phyloP scores from a whole-genome alignment of 306 rosid species.

The Comarum palustre region DNA sequence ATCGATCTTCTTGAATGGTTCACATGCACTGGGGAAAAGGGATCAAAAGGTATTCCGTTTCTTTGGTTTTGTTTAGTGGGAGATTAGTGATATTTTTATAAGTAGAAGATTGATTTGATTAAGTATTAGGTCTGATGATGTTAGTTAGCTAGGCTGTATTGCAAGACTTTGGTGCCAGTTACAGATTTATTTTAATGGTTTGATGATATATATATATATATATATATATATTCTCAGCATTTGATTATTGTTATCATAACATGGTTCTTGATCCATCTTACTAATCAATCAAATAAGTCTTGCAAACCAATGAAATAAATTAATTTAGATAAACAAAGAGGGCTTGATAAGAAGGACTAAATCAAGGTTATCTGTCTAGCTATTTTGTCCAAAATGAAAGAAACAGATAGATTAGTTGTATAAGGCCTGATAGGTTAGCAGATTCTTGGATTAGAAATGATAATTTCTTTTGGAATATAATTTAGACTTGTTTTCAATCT shows the following conservation, averaged over 20 bases:
- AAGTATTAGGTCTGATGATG: conserved; percentile 18
- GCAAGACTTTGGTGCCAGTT: conserved; percentile 4
- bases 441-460: no score
- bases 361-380: no score
- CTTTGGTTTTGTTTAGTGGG: conserved; percentile 21
- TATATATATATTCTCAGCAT: conserved; percentile 1
- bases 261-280: neutral
- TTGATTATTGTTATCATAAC: conserved; percentile 10
- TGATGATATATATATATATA: no score
- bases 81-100: neutral
- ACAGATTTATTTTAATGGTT: conserved; percentile 1
- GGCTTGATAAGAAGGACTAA: no score
- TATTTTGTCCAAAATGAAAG: no score
- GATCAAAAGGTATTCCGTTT: conserved; percentile 19
- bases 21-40: conserved; percentile 36
- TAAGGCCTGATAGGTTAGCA: no score
- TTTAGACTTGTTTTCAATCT: no score
- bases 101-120: conserved; percentile 15
- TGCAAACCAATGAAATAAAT: neutral
- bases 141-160: conserved; percentile 17
- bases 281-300: neutral
- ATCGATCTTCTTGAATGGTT: conserved; percentile 34
- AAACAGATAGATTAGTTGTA: no score
- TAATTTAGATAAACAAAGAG: no score
- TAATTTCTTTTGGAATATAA: no score